Base-by-base conservation (phyloP, 345 rosid genomes). In the Melaleuca alternifolia region DNA sequence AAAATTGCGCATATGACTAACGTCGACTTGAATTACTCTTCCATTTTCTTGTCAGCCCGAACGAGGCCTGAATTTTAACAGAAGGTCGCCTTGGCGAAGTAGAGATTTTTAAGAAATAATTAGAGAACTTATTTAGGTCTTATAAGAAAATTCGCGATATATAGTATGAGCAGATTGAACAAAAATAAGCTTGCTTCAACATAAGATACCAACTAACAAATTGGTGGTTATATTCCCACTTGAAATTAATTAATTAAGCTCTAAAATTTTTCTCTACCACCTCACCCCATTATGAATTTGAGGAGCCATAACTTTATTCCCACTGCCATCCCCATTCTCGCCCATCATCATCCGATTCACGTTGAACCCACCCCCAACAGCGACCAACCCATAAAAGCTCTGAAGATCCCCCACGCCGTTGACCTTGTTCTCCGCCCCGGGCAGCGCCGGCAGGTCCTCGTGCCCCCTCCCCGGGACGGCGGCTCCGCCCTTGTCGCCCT, bases 371-470 rank as follows among this genome's bases (percentile, higher is more conserved):
- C 71, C 75, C 16, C 50, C 53, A n/a, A 37, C 84, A 9, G 87
- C 13, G 41, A 54, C 82, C 87, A 86, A 54, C 30, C 87, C 84
- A 56, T 86, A 86, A 16, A 52, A 86, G 83, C 87, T 53, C 87
- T 85, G 87, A 37, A 51, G 33, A 7, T 85, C 87, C 11, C 83
- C 84, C 61, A 10, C 85, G 54, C 61, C 33, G 30, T 33, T 56
- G 50, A 30, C 6, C 51, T 23, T 14, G 44, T 23, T 44, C 61
- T 41, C 82, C 2, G 48, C 26, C 7, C 48, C 48, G 1, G 48
- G 20, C 13, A 2, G 81, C 7, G 81, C 48, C 81, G 81, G 48
- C 11, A 13, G 14, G 54, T 79, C 84, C 1, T 86, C 87, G 4
- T 79, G 84, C 53, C 59, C 84, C 87, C 87, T 79, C 76, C 65